Evolutionary conservation across 345 rosid genomes (phyloP), one percentile per base, ranked within the genome.

Genomic region (Mercurialis annua): DNA sequence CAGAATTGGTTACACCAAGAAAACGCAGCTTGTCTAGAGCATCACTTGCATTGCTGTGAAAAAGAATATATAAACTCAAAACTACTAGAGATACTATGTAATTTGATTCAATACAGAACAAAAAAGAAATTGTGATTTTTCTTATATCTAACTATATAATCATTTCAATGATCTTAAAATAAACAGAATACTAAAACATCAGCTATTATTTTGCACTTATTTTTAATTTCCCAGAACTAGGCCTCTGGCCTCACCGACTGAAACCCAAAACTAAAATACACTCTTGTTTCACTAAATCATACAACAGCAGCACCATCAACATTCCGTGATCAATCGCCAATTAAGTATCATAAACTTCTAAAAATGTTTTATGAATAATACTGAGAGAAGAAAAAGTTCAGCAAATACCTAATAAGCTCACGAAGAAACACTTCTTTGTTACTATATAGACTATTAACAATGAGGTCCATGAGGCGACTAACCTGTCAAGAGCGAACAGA

Each of bases 401-500:
- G 5, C 49, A 68, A 76, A 68, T 77, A 73, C 99, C 99, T 94
- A 62, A 94, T 79, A 71, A 94, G 96, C 86, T 94, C 98, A 30
- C 96, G 83, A 69, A 94, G 92, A 79, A 94, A 94, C 71, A 94
- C 99, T 75, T 94, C 99, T 72, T 94, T 94, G 80, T 94, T 94
- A 74, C 96, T 89, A 83, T 94, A 94, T 73, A 94, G 76, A 82
- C 90, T 84, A 79, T 94, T 91, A 65, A 94, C 99, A 59, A 94
- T 91, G 65, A 94, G 92, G 85, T 94, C 98, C 99, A 94, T 91
- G 55, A 94, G 92, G 15, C 99, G 96, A 71, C 99, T 94, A 68
- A 94, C 98, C 99, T 94, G 90, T 65, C 69, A 60, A 29, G 38
- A 49, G 48, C 5, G 42, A 15, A 8, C 5, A 5, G 21, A 15